phyloP scores from a whole-genome alignment of 1,284 basidiomycete genomes.

The Trichosporon sp. region DNA sequence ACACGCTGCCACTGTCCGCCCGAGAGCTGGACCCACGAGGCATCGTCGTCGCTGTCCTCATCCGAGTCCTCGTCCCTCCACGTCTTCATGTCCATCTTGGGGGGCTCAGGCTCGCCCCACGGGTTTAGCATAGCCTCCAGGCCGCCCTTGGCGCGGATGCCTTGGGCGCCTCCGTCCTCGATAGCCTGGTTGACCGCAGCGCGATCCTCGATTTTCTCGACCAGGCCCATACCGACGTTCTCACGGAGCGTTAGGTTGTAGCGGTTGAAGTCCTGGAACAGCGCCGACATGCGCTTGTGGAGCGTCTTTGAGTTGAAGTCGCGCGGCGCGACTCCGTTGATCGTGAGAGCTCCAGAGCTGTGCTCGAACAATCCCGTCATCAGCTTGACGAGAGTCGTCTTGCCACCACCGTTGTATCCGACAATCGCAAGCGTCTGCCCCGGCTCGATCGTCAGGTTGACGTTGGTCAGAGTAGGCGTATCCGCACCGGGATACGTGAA shows the following conservation, averaged over 20 bases:
- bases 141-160: slow-evolving; percentile 35
- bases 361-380: slow-evolving; percentile 69
- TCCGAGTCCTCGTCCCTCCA: slow-evolving; percentile 10
- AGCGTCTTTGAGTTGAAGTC: slow-evolving; percentile 67
- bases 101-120: slow-evolving; percentile 20
- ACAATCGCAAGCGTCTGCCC: slow-evolving; percentile 71
- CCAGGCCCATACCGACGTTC: slow-evolving; percentile 76
- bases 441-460: slow-evolving; percentile 68
- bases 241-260: slow-evolving; percentile 72
- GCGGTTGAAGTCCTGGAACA: slow-evolving; percentile 79
- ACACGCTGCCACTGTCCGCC: slow-evolving; percentile 75
- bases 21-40: slow-evolving; percentile 23
- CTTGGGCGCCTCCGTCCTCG: slow-evolving; percentile 67
- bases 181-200: slow-evolving; percentile 65
- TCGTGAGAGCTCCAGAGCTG: slow-evolving; percentile 62
- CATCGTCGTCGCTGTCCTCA: slow-evolving; percentile 18
- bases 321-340: slow-evolving; percentile 70
- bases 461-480: slow-evolving; percentile 66
- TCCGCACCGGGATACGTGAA: slow-evolving; percentile 74
- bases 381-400: slow-evolving; percentile 62
- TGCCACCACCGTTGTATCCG: slow-evolving; percentile 28
- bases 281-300: slow-evolving; percentile 69
- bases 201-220: slow-evolving; percentile 53
- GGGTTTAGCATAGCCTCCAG: slow-evolving; percentile 27
- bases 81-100: background rate